phyloP scores from a whole-genome alignment of 2,329 filamentous ascomycete species.

The Colletotrichum euphorbiae region DNA sequence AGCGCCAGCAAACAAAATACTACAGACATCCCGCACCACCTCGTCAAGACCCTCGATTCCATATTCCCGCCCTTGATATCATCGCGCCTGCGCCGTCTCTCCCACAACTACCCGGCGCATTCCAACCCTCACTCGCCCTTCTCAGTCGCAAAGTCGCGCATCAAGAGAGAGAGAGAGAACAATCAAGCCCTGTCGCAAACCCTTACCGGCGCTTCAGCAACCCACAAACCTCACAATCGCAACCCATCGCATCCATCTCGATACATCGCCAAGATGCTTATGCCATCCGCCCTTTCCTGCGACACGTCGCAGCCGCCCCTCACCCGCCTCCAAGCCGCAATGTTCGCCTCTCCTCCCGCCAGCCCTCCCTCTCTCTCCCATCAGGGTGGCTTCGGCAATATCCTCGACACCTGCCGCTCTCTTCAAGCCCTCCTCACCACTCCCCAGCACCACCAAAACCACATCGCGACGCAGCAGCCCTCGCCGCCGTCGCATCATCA shows the following conservation, averaged over 20 bases:
- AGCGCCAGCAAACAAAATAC: background rate
- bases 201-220: conserved; percentile 6
- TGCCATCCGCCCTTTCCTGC: conserved; percentile 70
- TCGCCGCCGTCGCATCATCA: conserved; percentile 51
- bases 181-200: conserved; percentile 27
- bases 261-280: conserved; percentile 59
- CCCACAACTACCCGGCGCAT: conserved; percentile 27
- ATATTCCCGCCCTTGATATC: conserved; percentile 33
- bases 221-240: conserved; percentile 5
- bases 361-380: conserved; percentile 63
- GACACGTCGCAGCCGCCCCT: conserved; percentile 62
- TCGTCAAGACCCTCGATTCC: conserved; percentile 5
- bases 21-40: conserved; percentile 5
- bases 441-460: conserved; percentile 46
- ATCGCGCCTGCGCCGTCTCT: conserved; percentile 3
- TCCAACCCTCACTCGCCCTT: conserved; percentile 23
- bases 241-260: conserved; percentile 8
- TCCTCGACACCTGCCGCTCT: conserved; percentile 70
- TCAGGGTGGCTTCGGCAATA: conserved; percentile 62
- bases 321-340: conserved; percentile 59
- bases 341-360: conserved; percentile 70
- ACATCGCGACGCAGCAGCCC: conserved; percentile 50
- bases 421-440: conserved; percentile 68
- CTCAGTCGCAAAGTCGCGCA: conserved; percentile 37
- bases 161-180: background rate